Base-by-base conservation (phyloP, 139 green algal genomes). In the Coccomyxa sp. region DNA sequence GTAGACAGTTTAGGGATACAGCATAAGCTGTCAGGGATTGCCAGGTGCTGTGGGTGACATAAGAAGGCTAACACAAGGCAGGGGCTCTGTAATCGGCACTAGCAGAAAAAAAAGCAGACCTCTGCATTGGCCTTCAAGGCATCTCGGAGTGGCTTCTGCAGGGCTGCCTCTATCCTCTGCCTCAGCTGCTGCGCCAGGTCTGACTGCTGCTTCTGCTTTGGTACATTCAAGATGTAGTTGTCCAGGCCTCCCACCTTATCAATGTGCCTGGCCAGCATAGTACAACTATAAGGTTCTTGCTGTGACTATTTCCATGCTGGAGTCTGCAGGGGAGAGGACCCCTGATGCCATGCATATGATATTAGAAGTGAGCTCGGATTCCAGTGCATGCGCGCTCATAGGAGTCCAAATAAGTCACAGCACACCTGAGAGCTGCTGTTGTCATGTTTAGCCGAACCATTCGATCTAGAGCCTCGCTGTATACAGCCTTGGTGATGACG, bases 211-310 rank as follows among this genome's bases (percentile, higher is more conserved):
- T 95, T 85, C 4, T 87, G 58, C 31, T 92, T 86, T 1, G 83
- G 78, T 0, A 91, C 96, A 29, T 89, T 87, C 1, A 97, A 68
- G 31, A 98, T 72, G 75, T 97, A 98, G 2, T 83, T 74, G 81
- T 98, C 94, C 29, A 98, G 81, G 18, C 94, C 91, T 36, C 94
- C 94, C 33, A 81, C 83, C 68, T 93, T 92, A 82, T 98, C 94
- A 68, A 98, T 98, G 12, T 70, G 81, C 74, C 90, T 94, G 83
- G 77, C 55, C 37, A 33, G 8, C 36, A n/a, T 27, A 72, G 14
- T 29, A 10, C 58, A 40, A 24, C n/a, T n/a, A n/a, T 31, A 74
- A 27, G 55, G 38, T 73, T 58, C n/a, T 39, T 33, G 73, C 3
- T 33, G 31, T 73, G 27, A n/a, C n/a, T n/a, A n/a, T n/a, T n/a